These are phyloP conservation scores for Blepharisma japonicum DNA, from an alignment of 73 alveolate genomes.

Conservation along the genomic window DNA sequence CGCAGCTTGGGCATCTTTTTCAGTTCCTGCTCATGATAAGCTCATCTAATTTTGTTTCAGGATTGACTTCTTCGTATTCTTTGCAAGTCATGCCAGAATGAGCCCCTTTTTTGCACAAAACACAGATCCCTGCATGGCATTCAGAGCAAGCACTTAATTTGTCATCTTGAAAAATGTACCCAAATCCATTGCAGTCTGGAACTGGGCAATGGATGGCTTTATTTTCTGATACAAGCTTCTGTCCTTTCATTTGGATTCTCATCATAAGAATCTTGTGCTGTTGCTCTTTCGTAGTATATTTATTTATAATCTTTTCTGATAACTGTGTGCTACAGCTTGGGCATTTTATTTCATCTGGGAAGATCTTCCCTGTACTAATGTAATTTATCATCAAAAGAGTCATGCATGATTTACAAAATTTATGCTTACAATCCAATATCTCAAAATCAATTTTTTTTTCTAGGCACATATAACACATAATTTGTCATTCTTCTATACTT, in stretches of 20 bases:
- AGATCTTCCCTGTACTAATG: not conserved
- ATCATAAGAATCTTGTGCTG: too few relatives aligned
- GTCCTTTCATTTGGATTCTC: too few relatives aligned
- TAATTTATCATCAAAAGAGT: not conserved
- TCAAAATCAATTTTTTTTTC: not conserved
- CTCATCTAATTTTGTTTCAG: not conserved
- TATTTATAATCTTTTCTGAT: not conserved
- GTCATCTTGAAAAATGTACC: not conserved
- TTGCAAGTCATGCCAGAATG: not conserved
- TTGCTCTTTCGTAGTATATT: too few relatives aligned
- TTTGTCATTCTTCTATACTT: not conserved
- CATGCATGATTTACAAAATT: slow-evolving; percentile 12
- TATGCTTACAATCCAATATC: not conserved
- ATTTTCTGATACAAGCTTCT: slow-evolving; percentile 4
- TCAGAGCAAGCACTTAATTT: not conserved
- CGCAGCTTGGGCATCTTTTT: slow-evolving; percentile 33
- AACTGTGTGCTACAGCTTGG: not conserved
- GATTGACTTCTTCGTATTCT: not conserved
- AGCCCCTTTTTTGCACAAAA: not conserved
- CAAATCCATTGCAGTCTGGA: not conserved
- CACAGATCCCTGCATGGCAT: not conserved
- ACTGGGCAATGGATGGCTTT: not conserved
- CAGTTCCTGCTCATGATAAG: not conserved
- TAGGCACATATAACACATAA: not conserved
- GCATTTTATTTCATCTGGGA: slow-evolving; percentile 2